Evolutionary conservation across 192 early-diverging fungal species (phyloP).

Genomic region (Coemansia sp.): DNA sequence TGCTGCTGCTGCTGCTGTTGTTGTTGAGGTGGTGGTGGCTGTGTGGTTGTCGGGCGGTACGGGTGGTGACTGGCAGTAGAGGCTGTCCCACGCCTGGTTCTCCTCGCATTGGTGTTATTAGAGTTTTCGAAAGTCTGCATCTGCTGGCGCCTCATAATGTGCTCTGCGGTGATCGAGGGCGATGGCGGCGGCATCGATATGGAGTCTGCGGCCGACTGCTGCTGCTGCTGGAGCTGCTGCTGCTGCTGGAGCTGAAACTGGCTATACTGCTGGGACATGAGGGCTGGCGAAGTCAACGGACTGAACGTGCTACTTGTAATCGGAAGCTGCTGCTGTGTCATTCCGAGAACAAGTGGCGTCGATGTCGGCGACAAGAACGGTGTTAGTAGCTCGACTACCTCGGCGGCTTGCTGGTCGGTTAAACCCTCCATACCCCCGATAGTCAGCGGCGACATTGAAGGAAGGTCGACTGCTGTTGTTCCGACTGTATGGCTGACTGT

Average conservation of each 20-base stretch:
- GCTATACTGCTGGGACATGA: conserved; percentile 19
- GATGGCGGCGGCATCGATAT: conserved; percentile 44
- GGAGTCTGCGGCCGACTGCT: neutral
- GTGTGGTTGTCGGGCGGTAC: neutral
- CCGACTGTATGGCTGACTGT: neutral
- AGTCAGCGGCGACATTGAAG: conserved; percentile 22
- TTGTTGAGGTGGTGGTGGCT: neutral
- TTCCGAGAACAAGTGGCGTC: conserved; percentile 16
- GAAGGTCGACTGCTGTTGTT: conserved; percentile 2
- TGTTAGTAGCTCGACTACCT: conserved; percentile 47
- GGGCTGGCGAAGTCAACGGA: conserved; percentile 44
- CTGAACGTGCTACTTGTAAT: conserved; percentile 20
- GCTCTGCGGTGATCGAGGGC: conserved; percentile 45
- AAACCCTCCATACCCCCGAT: conserved; percentile 28
- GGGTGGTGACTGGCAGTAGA: neutral
- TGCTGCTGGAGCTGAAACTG: conserved; percentile 2
- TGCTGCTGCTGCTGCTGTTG: conserved; percentile 11
- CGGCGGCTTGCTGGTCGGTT: conserved; percentile 44
- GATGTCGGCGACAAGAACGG: conserved; percentile 43
- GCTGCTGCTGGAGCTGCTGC: neutral
- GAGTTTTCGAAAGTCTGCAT: neutral
- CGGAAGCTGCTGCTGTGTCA: neutral
- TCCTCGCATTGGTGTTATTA: neutral
- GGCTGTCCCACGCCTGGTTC: neutral
- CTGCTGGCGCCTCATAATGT: conserved; percentile 45